Evolutionary conservation across 805 yeast species (phyloP), one percentile per base, ranked within the genome.

Genomic region (Ogataea allantospora): DNA sequence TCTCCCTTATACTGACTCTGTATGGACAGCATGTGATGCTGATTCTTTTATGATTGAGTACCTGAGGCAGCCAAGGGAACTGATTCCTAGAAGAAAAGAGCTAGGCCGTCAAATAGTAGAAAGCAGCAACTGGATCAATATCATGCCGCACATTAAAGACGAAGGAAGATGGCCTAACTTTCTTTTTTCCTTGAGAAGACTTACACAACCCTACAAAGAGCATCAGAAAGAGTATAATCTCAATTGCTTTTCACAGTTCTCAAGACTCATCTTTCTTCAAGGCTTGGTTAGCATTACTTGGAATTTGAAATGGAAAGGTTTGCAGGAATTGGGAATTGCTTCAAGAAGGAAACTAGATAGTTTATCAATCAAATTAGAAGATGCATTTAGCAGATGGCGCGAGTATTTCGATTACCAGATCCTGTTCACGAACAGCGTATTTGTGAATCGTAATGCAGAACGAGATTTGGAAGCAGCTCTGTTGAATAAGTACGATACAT

Each of bases 1-100:
- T 26, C 50, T 71, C 23, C 77, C 77, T 2, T 69, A 65, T 25
- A 53, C 70, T 1, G 77, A 71, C 42, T 58, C 66, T 3, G 67
- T 68, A 14, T 71, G 77, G 77, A 42, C 54, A 20, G 67, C 73
- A 7, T 18, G 38, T 1, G 48, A 47, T 33, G 48, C 56, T 0
- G 11, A 27, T 1, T 23, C 33, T 3, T 65, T 65, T 31, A 42
- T 51, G 17, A 26, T 37, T 6, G 58, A 55, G 29, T 59, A 54
- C 32, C 27, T 38, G 23, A 50, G 46, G 17, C 62, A 59, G 28
- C 68, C 66, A 2, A 46, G 36, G 11, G 48, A 44, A 27, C 27
- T 38, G 27, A 19, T 19, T 6, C 48, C 48, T 11, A 14, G 50
- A 40, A 55, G 50, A 7, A 25, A 52, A 13, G 23, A 21, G 36